Evolutionary conservation across 225 moss, liverwort and hornwort species (phyloP), one percentile per base, ranked within the genome.

Genomic region (Polytrichum commune): DNA sequence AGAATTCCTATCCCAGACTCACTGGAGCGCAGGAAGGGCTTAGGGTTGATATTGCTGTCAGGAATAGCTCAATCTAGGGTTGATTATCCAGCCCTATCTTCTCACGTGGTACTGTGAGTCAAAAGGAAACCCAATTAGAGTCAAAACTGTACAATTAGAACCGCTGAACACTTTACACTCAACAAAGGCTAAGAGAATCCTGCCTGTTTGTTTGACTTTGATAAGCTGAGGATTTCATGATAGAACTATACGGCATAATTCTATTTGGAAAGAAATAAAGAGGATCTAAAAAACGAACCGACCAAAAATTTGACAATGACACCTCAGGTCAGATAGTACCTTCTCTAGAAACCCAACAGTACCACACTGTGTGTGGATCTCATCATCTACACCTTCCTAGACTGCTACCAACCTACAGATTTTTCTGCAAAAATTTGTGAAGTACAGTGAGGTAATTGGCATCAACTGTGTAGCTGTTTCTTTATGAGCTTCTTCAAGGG

Each of bases 141-240:
- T 38, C 46, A 46, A 4, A 13, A 46, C 46, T 46, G 46, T 46
- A 46, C 46, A 46, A 46, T 13, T 46, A 46, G 46, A 46, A 78
- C 75, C 80, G 80, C 80, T 69, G 72, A 62, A 72, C 77, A 80
- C 80, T 84, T 75, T 84, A 80, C 74, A 83, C 77, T 80, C 80
- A 77, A 77, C 29, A 66, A 69, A 77, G 71, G 66, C 30, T 56
- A 77, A 25, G 32, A 27, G 25, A 54, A 27, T 72, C 77, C 65
- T 68, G 25, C 58, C 73, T 76, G 75, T 62, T 68, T 29, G 64
- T 61, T 76, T 75, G 54, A 60, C 75, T 73, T 72, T 73, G 74
- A 75, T 72, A 73, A 32, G 25, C 73, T 76, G 58, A 82, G 69
- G 55, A 60, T 65, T 68, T 77, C 53, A 57, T 69, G 69, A 55